A percentile compares a stretch with the other conserved stretches of the same genome.
These are phyloP conservation scores for Scedosporium boydii DNA, from an alignment of 2,329 filamentous ascomycete genomes.

Conservation along the genomic window DNA sequence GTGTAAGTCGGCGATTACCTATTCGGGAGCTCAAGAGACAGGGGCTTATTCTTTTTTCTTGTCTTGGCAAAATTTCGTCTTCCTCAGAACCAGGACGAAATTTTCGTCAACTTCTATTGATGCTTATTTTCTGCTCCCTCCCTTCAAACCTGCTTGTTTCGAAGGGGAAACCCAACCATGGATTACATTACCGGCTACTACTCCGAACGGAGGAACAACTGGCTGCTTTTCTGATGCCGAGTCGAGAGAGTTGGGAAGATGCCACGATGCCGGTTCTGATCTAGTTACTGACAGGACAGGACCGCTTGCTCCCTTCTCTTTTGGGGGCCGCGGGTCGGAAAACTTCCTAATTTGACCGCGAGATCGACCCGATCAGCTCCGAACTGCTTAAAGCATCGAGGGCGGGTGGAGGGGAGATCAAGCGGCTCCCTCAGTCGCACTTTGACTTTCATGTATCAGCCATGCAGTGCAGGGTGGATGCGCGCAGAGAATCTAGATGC, in stretches of 20 bases:
- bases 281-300: not conserved
- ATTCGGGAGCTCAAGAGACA: not conserved
- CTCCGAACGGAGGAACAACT: no score
- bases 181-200: no score
- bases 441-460: not conserved
- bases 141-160: no score
- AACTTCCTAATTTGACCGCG: conserved; percentile 1
- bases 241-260: no score
- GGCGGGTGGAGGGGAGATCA: not conserved
- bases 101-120: not conserved
- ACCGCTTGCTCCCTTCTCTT: not conserved
- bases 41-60: not conserved
- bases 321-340: not conserved
- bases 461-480: not conserved
- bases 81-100: not conserved
- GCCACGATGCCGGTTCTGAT: no score
- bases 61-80: not conserved
- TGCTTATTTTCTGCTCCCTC: no score
- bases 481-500: not conserved
- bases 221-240: no score
- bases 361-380: conserved; percentile 4
- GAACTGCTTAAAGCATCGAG: not conserved
- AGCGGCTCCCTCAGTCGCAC: not conserved
- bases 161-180: no score
- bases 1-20: not conserved